These are phyloP conservation scores for Candida labiduridarum DNA, from an alignment of 1,139 yeast species.

Conservation along the genomic window DNA sequence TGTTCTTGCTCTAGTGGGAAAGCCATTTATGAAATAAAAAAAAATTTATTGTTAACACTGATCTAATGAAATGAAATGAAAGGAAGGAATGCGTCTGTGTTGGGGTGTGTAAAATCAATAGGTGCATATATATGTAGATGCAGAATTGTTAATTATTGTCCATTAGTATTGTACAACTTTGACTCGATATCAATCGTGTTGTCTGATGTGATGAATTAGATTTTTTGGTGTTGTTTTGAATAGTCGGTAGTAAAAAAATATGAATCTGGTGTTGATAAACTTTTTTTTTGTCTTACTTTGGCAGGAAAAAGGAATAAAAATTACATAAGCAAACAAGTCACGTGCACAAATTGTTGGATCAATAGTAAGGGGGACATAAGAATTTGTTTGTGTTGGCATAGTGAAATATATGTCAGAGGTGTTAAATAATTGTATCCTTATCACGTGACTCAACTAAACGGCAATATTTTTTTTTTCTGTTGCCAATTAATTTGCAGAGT, in stretches of 20 bases:
- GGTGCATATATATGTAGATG: neutral
- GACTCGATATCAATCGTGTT: neutral
- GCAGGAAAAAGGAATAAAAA: too few relatives aligned
- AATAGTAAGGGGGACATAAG: too few relatives aligned
- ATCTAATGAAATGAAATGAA: neutral
- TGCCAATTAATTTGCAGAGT: too few relatives aligned
- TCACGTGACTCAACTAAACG: too few relatives aligned
- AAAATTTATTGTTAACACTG: neutral
- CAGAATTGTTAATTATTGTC: neutral
- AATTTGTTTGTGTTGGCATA: too few relatives aligned
- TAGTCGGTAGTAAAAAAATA: neutral
- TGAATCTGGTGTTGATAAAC: neutral
- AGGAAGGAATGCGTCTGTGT: neutral
- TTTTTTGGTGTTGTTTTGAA: neutral
- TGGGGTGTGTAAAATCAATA: neutral
- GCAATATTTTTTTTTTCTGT: too few relatives aligned
- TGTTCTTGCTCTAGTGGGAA: constrained; percentile 37
- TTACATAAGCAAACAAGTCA: too few relatives aligned
- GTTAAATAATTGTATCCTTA: too few relatives aligned
- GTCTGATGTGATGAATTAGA: neutral
- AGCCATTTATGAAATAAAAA: constrained; percentile 27
- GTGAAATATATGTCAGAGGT: too few relatives aligned
- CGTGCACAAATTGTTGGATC: too few relatives aligned
- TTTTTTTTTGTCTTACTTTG: too few relatives aligned
- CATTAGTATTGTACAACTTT: neutral